Evolutionary conservation across 257 asterid genomes (phyloP).

Genomic region (Ocimum tenuiflorum): DNA sequence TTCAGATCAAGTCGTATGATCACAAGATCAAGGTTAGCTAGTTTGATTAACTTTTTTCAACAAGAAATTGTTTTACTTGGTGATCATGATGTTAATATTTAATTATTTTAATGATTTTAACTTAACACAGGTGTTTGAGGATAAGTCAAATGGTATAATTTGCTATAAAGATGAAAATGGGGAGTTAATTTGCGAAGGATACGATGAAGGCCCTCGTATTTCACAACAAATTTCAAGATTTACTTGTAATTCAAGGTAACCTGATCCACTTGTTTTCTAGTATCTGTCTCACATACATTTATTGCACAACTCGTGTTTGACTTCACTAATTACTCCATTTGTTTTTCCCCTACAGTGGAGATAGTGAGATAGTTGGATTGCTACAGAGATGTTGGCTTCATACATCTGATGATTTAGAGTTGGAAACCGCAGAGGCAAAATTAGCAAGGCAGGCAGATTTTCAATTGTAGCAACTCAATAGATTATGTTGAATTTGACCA

Average conservation of each 20-base stretch:
- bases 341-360: conserved; percentile 20
- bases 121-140: conserved; percentile 45
- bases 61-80: background rate
- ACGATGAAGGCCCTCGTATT: conserved; percentile 63
- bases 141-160: conserved; percentile 43
- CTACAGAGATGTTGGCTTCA: conserved; percentile 51
- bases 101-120: background rate
- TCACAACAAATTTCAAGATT: conserved; percentile 29
- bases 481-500: conserved; percentile 10
- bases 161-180: conserved; percentile 59
- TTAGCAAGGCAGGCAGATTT: background rate
- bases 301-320: background rate
- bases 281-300: too few relatives aligned
- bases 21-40: conserved; percentile 25
- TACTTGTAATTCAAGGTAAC: conserved; percentile 36
- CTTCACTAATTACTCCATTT: background rate
- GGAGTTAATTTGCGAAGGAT: conserved; percentile 59
- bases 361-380: conserved; percentile 35
- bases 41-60: background rate
- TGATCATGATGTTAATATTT: background rate
- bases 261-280: background rate
- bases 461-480: conserved; percentile 19
- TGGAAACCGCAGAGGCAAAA: conserved; percentile 17
- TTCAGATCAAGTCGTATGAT: conserved; percentile 30
- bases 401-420: conserved; percentile 32